Base-by-base conservation (phyloP, 768 basidiomycete genomes). In the Pseudohyphozyma bogoriensis region DNA sequence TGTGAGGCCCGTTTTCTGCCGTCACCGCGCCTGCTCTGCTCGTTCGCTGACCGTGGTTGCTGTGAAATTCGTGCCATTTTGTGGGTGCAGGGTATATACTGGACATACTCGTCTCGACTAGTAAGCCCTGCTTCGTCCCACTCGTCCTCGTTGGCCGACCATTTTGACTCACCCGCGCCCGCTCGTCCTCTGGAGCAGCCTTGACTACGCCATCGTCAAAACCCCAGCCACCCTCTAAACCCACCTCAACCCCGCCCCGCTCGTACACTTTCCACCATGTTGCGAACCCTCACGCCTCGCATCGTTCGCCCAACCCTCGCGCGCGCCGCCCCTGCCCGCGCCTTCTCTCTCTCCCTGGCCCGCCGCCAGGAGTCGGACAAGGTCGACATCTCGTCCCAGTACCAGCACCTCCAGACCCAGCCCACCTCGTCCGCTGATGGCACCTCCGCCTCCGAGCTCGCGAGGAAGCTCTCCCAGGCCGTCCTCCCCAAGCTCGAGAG, bases 401-500 rank as follows among this genome's bases (percentile, higher is more conserved):
- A 61, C 60, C 57, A 67, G 53, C 62, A 67, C 62, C 47, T 67
- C 29, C 66, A 67, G 55, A 67, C 66, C 39, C 53, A 55, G 26
- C 39, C 37, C 16, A 45, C 39, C 3, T 16, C 28, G 1, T 20
- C n/a, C 37, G 54, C 58, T 50, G 62, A 61, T 26, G 66, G 62
- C 40, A 59, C 66, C 16, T 64, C 62, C 10, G 56, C 59, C 24
- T 95, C 91, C 6, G 93, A 93, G 70, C 79, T 97, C 60, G 95
- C 95, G 18, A 83, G 92, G 67, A 85, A 82, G 72, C 84, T 99
- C 60, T 95, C 91, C 13, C 91, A 92, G 33, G 88, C 85, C 69
- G 93, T 97, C 58, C 80, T 99, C 26, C 92, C 95, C 36, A 87
- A 88, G 71, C 79, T 96, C 36, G 85, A 87, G 45, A 84, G 89